Conservation (phyloP, 2,329 filamentous ascomycete species). For the Blastomyces percursus region DNA sequence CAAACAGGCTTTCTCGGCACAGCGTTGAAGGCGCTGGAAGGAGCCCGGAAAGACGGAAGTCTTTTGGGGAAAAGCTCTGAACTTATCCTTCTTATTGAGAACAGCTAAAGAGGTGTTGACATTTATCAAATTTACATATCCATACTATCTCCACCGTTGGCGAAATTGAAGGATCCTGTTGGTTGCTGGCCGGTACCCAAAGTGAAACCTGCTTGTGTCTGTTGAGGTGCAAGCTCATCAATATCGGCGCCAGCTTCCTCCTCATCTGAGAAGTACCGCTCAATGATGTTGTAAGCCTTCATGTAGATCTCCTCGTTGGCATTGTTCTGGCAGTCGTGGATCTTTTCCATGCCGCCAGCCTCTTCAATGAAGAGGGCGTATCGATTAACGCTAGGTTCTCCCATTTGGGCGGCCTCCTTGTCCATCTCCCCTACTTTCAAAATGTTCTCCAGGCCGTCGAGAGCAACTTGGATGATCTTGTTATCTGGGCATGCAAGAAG, state of each 20-base stretch:
- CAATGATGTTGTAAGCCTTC: conserved; percentile 99
- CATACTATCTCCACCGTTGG: conserved; percentile 60
- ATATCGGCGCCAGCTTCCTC: conserved; percentile 71
- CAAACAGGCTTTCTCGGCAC: background rate
- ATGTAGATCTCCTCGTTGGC: conserved; percentile 99
- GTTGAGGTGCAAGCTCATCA: conserved; percentile 64
- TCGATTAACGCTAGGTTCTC: conserved; percentile 60
- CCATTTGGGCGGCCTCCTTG: conserved; percentile 62
- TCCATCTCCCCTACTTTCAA: conserved; percentile 99
- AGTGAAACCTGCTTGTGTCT: conserved; percentile 65
- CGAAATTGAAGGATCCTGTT: conserved; percentile 80
- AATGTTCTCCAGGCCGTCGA: conserved; percentile 97
- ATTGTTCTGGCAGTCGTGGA: conserved; percentile 99
- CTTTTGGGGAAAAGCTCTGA: background rate
- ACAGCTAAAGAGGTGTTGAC: background rate
- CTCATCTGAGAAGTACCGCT: conserved; percentile 99
- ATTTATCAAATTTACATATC: conserved; percentile 49
- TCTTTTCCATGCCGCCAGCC: conserved; percentile 99
- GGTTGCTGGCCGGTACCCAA: conserved; percentile 51
- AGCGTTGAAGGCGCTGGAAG: background rate
- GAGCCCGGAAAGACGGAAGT: background rate
- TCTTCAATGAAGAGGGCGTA: conserved; percentile 98
- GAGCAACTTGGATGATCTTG: conserved; percentile 98
- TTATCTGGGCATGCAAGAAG: conserved; percentile 94
- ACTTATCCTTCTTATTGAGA: background rate